Base-by-base conservation (phyloP, 441 rosid species). In the Erysimum cheiri region DNA sequence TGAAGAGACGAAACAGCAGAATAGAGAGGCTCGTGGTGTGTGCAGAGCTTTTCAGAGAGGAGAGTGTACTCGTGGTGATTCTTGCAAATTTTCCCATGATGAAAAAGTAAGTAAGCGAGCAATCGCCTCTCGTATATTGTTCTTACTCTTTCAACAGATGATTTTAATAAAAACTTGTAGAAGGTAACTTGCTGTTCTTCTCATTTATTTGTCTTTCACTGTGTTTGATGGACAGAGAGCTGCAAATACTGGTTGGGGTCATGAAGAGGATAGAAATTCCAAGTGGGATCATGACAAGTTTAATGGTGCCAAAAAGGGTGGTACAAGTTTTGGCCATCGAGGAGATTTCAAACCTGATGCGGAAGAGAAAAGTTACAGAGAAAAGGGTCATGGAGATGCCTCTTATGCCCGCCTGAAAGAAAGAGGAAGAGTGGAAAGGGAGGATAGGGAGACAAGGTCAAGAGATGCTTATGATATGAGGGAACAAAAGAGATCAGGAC, bases 1-100 rank as follows among this genome's bases (percentile, higher is more conserved):
- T 72, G 98, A 94, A 67, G 96, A 89, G 72, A 82, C 79, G 3
- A 73, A 24, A 55, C 84, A 48, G 61, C 81, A 75, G 69, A 91
- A 88, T 77, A 85, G 93, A 82, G 98, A 87, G 83, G 97, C 89
- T 13, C 84, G 96, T 22, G 98, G 97, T 36, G 93, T 88, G 2
- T 93, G 98, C 70, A 86, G 86, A 71, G 93, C 97, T 76, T 93
- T 93, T 76, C 98, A 91, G 79, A 86, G 81, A 74, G 97, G 98
- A 54, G 91, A 91, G 78, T 91, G 98, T 63, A 87, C 91, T 46
- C 88, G 90, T 39, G 96, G 96, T 7, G 95, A 85, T 54, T 85
- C 87, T 48, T 94, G 96, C 83, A 94, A 89, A 76, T 94, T 89
- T 74, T 94, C 97, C 36, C 97, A 91, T 15, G 88, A 89, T 63